Evolutionary conservation across 148 eudicot species (phyloP).

Genomic region (Diospyros kaki): DNA sequence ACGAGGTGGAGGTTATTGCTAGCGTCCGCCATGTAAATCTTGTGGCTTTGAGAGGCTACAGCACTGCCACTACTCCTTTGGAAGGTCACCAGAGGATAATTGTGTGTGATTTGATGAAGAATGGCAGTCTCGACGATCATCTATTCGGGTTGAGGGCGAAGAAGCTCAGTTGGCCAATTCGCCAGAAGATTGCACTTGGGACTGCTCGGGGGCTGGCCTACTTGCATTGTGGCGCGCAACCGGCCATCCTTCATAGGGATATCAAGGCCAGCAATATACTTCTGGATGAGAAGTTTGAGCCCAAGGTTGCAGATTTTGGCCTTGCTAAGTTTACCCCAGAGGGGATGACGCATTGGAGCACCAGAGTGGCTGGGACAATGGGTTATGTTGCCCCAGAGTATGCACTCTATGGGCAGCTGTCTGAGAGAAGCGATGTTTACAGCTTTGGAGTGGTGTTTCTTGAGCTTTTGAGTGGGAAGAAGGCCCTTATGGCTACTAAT

Average conservation of each 20-base stretch:
- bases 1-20: conserved; percentile 4
- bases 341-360: conserved; percentile 83
- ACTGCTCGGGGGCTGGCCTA: conserved; percentile 82
- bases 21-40: conserved; percentile 7
- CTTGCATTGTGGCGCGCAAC: conserved; percentile 79
- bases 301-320: conserved; percentile 21
- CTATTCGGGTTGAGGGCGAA: conserved; percentile 29
- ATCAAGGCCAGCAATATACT: conserved; percentile 71
- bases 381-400: conserved; percentile 94
- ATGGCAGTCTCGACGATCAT: conserved; percentile 85
- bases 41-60: conserved; percentile 43
- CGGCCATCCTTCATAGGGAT: conserved; percentile 73
- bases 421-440: conserved; percentile 84
- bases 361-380: conserved; percentile 89
- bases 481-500: background rate
- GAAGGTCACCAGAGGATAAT: conserved; percentile 91
- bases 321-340: conserved; percentile 17
- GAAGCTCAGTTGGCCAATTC: conserved; percentile 65
- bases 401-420: conserved; percentile 80
- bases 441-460: conserved; percentile 62
- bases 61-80: conserved; percentile 63
- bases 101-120: conserved; percentile 79
- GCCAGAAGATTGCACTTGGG: conserved; percentile 71
- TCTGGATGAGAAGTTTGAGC: conserved; percentile 16
- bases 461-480: conserved; percentile 20